These are phyloP conservation scores for Chiua virens DNA, from an alignment of 768 basidiomycete species.

Conservation along the genomic window DNA sequence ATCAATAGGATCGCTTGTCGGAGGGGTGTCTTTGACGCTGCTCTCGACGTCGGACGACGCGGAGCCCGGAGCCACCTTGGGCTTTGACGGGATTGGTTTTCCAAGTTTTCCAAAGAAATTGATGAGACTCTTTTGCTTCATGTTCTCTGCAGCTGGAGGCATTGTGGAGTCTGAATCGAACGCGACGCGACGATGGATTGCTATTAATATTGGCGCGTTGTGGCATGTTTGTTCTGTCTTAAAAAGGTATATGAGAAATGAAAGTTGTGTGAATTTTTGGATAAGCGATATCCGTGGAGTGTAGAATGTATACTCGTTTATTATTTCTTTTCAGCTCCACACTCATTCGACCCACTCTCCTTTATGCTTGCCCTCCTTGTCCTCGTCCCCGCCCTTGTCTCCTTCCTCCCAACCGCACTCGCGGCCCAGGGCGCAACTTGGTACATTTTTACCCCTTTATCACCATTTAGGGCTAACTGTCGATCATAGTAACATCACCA, in stretches of 20 bases:
- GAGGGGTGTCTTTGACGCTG: conserved; percentile 60
- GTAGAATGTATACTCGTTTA: too few relatives aligned
- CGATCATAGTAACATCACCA: conserved; percentile 38
- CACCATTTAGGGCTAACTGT: not conserved
- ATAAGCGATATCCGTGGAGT: too few relatives aligned
- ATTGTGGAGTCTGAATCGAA: too few relatives aligned
- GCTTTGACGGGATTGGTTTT: conserved; percentile 20
- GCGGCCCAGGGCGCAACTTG: conserved; percentile 30
- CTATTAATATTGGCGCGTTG: too few relatives aligned
- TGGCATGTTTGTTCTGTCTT: conserved; percentile 25
- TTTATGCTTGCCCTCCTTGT: conserved; percentile 23
- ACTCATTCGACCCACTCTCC: conserved; percentile 12
- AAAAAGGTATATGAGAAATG: too few relatives aligned
- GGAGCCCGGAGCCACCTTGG: conserved; percentile 39
- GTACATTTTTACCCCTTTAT: conserved; percentile 5
- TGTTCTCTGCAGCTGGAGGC: too few relatives aligned
- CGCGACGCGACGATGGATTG: too few relatives aligned
- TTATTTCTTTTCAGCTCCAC: too few relatives aligned
- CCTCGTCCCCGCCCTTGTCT: too few relatives aligned
- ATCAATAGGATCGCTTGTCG: conserved; percentile 76
- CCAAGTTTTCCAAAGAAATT: conserved; percentile 57
- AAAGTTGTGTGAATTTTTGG: too few relatives aligned
- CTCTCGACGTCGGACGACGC: conserved; percentile 49
- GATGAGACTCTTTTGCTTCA: conserved; percentile 75
- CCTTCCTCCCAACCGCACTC: conserved; percentile 13